These are phyloP conservation scores for Hypocreales sp. DNA, from an alignment of 2,329 filamentous ascomycete genomes.

Conservation along the genomic window DNA sequence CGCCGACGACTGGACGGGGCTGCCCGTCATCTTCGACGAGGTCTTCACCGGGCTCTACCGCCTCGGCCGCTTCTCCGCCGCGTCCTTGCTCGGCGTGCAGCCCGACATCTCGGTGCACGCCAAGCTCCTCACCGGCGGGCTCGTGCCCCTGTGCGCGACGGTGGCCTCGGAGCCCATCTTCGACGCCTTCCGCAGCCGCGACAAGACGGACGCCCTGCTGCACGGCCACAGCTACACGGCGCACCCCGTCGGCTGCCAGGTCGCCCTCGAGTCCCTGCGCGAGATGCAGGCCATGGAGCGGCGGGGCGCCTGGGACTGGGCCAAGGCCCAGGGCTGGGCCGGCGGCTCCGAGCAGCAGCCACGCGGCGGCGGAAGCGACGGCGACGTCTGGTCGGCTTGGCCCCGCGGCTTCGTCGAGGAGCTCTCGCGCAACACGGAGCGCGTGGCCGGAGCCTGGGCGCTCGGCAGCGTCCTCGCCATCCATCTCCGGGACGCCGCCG, in stretches of 20 bases:
- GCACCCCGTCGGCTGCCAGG: slow-evolving; percentile 65
- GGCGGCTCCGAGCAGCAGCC: not conserved
- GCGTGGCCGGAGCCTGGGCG: slow-evolving; percentile 53
- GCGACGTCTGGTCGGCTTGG: slow-evolving; percentile 53
- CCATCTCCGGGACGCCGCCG: slow-evolving; percentile 24
- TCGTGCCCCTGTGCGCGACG: slow-evolving; percentile 64
- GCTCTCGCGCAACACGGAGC: slow-evolving; percentile 35
- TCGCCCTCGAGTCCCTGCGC: slow-evolving; percentile 52
- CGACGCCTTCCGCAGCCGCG: slow-evolving; percentile 49
- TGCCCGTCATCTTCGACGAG: slow-evolving; percentile 72
- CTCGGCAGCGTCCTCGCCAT: slow-evolving; percentile 64
- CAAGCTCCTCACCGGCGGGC: slow-evolving; percentile 68
- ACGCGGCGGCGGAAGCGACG: slow-evolving; percentile 6
- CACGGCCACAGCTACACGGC: slow-evolving; percentile 84
- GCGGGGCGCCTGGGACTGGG: slow-evolving; percentile 39
- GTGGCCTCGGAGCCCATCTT: slow-evolving; percentile 62
- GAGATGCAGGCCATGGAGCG: slow-evolving; percentile 44
- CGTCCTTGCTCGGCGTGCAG: slow-evolving; percentile 51
- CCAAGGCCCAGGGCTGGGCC: slow-evolving; percentile 30
- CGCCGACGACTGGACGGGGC: slow-evolving; percentile 44
- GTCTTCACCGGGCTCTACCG: slow-evolving; percentile 80
- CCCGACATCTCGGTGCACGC: slow-evolving; percentile 71
- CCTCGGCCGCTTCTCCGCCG: slow-evolving; percentile 55
- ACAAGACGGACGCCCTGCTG: slow-evolving; percentile 65
- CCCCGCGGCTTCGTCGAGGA: slow-evolving; percentile 39